Evolutionary conservation across 2,329 filamentous ascomycete genomes (phyloP), one percentile per base, ranked within the genome.

Genomic region (Aureobasidium pullulans): DNA sequence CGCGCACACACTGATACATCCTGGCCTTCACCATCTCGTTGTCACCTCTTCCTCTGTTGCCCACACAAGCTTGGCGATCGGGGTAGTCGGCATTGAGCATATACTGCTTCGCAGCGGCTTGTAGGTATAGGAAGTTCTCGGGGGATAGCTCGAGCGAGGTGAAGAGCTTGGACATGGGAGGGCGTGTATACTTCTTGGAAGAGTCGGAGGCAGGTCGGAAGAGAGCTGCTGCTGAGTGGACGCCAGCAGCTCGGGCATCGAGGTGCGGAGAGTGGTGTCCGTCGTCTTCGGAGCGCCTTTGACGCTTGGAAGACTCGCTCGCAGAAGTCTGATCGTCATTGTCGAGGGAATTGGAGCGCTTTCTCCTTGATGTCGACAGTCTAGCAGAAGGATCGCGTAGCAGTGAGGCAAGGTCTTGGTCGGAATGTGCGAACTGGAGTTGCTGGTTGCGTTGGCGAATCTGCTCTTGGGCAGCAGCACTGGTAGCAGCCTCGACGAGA

Each of bases 121-220:
- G 81, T 6, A 84, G 69, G 50, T 79, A 76, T 15, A 84, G 66
- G 62, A 83, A 84, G 61, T 79, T 79, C 66, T 83, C 81, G 0
- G 81, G 79, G 2, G 77, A 78, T 16, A 84, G 71, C 62, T 81
- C 78, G 15, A 84, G 74, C 1, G 80, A 82, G 31, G 78, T 70
- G 64, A 82, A 83, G 39, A 84, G 72, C 61, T 81, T 82, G 42
- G 79, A 81, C 73, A 83, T 82, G 4, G 81, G 79, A 19, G 81
- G 81, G 0, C 81, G 77, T 1, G 80, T 83, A 64, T 81, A 78
- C 64, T 83, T 83, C 67, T 81, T 81, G 32, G 60, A 62, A 53
- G 77, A 75, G 36, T 73, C 73, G 3, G 76, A 68, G 10, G 70
- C 77, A n/a, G 62, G 62, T n/a, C 77, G 72, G 61, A 79, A 79